These are phyloP conservation scores for Isabelozyma gotoi DNA, from an alignment of 805 yeast species.

Conservation along the genomic window DNA sequence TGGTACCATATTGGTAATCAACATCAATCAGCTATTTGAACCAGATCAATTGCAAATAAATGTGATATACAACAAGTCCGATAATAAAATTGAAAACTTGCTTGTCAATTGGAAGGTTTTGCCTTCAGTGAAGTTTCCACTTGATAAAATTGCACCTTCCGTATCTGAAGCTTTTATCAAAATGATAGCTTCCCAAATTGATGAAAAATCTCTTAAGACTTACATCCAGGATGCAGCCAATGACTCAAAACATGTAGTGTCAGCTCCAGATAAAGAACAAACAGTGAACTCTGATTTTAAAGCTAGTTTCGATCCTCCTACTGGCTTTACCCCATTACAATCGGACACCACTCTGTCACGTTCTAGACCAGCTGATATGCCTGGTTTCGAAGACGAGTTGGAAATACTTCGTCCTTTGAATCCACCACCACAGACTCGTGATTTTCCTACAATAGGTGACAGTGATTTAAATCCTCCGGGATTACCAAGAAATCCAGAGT, in stretches of 20 bases:
- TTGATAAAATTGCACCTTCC: conserved; percentile 11
- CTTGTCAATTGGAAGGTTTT: conserved; percentile 22
- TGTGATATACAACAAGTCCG: conserved; percentile 5
- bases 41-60: conserved; percentile 6
- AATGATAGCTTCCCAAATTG: not conserved
- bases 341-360: not conserved
- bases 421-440: conserved; percentile 2
- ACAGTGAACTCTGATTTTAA: no score
- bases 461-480: conserved; percentile 51
- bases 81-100: conserved; percentile 15
- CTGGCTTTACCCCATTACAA: not conserved
- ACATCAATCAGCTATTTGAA: conserved; percentile 8
- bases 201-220: not conserved
- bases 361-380: conserved; percentile 32
- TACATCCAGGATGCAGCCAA: not conserved
- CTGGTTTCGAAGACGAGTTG: conserved; percentile 55
- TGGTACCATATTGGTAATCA: conserved; percentile 5
- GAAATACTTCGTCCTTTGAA: conserved; percentile 24
- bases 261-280: not conserved
- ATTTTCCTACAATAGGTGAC: conserved; percentile 43
- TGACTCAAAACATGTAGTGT: not conserved
- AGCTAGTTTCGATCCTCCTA: not conserved
- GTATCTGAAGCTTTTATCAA: conserved; percentile 9
- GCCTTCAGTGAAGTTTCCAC: conserved; percentile 17
- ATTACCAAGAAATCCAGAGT: conserved; percentile 37